Conservation (phyloP, 1,284 basidiomycete species). For the Leccinum griseonigrum region DNA sequence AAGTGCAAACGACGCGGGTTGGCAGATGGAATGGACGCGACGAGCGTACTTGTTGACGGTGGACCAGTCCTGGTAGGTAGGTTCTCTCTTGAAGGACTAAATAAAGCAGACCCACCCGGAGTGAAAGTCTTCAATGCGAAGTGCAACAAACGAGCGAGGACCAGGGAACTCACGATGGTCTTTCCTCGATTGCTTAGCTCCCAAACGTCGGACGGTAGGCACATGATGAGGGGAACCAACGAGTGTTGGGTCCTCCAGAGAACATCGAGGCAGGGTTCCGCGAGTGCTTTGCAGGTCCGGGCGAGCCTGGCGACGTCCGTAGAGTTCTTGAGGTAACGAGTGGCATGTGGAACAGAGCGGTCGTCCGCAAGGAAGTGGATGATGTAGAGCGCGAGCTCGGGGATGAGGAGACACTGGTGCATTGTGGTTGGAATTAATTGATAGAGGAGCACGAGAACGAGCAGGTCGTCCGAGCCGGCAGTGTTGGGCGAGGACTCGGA, state of each 20-base stretch:
- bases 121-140: constrained; percentile 1
- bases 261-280: constrained; percentile 30
- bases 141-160: background rate
- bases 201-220: constrained; percentile 27
- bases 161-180: constrained; percentile 22
- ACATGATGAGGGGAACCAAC: constrained; percentile 30
- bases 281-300: constrained; percentile 28
- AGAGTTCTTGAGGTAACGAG: constrained; percentile 20
- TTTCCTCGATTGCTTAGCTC: constrained; percentile 16
- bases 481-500: background rate
- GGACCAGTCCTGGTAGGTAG: constrained; percentile 22
- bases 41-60: constrained; percentile 24
- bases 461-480: background rate
- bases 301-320: constrained; percentile 28
- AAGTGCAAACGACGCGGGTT: constrained; percentile 23
- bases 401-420: constrained; percentile 28
- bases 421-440: constrained; percentile 11
- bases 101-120: background rate
- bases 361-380: constrained; percentile 27
- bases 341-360: constrained; percentile 16
- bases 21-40: constrained; percentile 24
- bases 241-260: constrained; percentile 33
- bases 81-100: constrained; percentile 25
- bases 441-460: background rate
- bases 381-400: constrained; percentile 27